Conservation (phyloP, 202 grass and related monocot genomes). For the Schoenoplectus tabernaemontani region DNA sequence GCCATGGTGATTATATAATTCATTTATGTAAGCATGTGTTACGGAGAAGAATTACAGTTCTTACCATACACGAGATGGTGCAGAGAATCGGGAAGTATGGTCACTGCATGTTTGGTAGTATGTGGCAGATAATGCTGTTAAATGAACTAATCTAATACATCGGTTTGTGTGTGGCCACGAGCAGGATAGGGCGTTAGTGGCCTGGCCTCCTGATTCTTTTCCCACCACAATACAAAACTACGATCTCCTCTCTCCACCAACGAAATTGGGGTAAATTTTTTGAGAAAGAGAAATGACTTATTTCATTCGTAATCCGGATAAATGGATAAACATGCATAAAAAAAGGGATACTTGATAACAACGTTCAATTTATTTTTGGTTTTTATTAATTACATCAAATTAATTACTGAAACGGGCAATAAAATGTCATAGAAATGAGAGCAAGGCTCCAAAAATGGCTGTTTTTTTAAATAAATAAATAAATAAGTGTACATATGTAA, state of each 20-base stretch:
- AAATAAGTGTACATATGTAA: neutral
- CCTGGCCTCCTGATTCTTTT: neutral
- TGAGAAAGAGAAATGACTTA: neutral
- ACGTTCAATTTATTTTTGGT: neutral
- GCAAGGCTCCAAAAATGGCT: neutral
- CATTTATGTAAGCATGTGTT: too few relatives aligned
- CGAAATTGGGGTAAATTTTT: neutral
- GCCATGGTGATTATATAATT: too few relatives aligned
- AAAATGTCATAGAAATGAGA: neutral
- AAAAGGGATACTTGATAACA: neutral
- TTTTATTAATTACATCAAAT: neutral
- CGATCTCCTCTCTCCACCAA: neutral
- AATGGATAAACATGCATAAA: neutral
- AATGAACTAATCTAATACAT: constrained; percentile 9
- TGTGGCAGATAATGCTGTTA: neutral
- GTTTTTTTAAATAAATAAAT: too few relatives aligned
- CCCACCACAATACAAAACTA: constrained; percentile 2
- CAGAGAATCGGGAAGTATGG: too few relatives aligned
- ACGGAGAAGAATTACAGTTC: too few relatives aligned
- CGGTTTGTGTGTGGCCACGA: constrained; percentile 21
- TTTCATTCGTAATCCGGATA: neutral
- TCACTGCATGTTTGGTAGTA: constrained; percentile 11
- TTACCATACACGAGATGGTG: too few relatives aligned
- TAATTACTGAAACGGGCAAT: neutral
- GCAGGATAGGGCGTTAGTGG: constrained; percentile 24